Percentiles rank a stretch among this genome's conserved stretches.
phyloP scores from a whole-genome alignment of 1,284 basidiomycete genomes.

The Xerocomus cyaneibrunnescens region DNA sequence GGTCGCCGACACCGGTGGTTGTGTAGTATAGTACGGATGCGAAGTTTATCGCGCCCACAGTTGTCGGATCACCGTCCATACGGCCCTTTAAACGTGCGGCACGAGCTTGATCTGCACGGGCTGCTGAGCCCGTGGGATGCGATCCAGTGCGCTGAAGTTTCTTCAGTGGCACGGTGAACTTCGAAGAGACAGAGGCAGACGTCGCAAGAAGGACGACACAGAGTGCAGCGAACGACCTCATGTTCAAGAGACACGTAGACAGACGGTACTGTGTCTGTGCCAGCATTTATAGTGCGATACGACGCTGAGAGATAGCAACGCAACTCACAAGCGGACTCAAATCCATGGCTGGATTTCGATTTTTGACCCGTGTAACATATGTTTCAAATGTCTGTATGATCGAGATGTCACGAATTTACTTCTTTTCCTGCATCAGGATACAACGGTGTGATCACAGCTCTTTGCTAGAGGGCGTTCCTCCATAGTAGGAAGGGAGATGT shows the following conservation, averaged over 20 bases:
- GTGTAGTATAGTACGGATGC: constrained; percentile 21
- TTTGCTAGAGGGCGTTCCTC: neutral
- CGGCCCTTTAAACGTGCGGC: constrained; percentile 12
- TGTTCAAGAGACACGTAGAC: constrained; percentile 1
- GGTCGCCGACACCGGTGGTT: constrained; percentile 28
- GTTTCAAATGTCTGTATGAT: too few species aligned
- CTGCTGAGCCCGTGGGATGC: constrained; percentile 20
- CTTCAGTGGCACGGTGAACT: constrained; percentile 15
- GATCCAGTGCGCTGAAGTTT: constrained; percentile 10
- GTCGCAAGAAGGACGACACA: constrained; percentile 12
- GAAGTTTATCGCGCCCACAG: constrained; percentile 20
- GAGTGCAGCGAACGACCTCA: constrained; percentile 17
- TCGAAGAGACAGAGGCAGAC: constrained; percentile 11
- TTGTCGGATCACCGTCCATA: neutral
- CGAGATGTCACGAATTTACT: too few species aligned
- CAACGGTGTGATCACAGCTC: too few species aligned
- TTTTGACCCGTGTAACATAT: neutral
- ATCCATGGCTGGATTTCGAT: neutral
- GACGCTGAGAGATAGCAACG: neutral
- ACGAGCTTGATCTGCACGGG: constrained; percentile 23
- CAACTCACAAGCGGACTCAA: neutral
- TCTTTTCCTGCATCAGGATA: too few species aligned
- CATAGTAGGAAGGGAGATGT: neutral
- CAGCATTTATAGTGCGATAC: neutral
- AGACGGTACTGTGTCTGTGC: neutral